Evolutionary conservation across 495 filamentous ascomycete genomes (phyloP).

Genomic region (Podospora comata): DNA sequence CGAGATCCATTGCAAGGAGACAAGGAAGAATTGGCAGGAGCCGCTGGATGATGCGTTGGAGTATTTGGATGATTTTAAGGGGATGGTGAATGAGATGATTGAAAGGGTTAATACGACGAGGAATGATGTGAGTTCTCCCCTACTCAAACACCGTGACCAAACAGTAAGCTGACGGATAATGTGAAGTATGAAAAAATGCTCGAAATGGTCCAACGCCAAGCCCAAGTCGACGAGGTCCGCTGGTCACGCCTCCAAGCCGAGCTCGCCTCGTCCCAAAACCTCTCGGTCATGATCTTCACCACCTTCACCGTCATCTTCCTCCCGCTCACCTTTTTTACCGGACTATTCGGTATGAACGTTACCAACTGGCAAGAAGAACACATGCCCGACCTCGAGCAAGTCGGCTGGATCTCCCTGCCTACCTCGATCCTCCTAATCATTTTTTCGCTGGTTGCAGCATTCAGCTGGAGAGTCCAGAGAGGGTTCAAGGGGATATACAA

Average conservation of each 20-base stretch:
- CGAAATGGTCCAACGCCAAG: conserved; percentile 66
- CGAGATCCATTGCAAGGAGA: conserved; percentile 29
- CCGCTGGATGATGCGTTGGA: conserved; percentile 52
- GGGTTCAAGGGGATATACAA: conserved; percentile 31
- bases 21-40: conserved; percentile 39
- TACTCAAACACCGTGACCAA: too few species aligned
- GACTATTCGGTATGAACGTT: conserved; percentile 64
- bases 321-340: conserved; percentile 64
- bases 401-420: conserved; percentile 45
- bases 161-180: neutral
- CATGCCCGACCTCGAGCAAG: conserved; percentile 33
- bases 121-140: conserved; percentile 37
- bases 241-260: conserved; percentile 62
- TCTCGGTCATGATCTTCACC: conserved; percentile 67
- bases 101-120: conserved; percentile 46
- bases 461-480: conserved; percentile 39
- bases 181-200: conserved; percentile 60
- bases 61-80: conserved; percentile 55
- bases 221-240: conserved; percentile 64
- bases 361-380: conserved; percentile 56
- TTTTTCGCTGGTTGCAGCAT: conserved; percentile 41
- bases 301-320: conserved; percentile 67
- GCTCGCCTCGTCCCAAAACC: conserved; percentile 59
- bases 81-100: conserved; percentile 57
- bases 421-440: conserved; percentile 38